Percentiles rank a stretch among this genome's conserved stretches.
phyloP scores from a whole-genome alignment of 2,329 filamentous ascomycete genomes.

The Aureobasidium sp. region DNA sequence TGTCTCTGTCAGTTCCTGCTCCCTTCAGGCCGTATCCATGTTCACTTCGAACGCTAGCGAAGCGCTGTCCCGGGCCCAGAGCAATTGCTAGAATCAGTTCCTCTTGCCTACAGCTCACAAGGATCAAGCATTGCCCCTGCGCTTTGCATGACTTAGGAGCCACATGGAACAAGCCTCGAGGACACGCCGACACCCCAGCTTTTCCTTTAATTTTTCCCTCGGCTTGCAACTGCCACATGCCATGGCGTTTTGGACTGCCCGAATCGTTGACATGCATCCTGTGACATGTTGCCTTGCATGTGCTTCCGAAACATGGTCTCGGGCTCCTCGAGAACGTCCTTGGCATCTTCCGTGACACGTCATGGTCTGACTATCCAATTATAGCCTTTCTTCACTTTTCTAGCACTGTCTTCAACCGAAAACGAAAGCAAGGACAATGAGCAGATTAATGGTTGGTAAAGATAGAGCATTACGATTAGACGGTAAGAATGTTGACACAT shows the following conservation, averaged over 20 bases:
- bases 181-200: not conserved
- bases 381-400: not conserved
- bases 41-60: not conserved
- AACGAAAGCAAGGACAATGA: not conserved
- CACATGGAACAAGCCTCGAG: not conserved
- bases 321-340: not conserved
- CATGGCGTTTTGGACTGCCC: not conserved
- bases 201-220: not conserved
- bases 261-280: not conserved
- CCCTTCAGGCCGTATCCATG: not conserved
- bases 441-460: not conserved
- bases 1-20: not conserved
- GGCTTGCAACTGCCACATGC: not conserved
- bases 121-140: not conserved
- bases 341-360: not conserved
- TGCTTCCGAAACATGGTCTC: not conserved
- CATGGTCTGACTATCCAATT: not conserved
- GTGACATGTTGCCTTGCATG: not conserved
- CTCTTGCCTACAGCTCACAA: too few species aligned
- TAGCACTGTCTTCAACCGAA: not conserved
- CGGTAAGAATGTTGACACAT: conserved; percentile 6
- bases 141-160: not conserved
- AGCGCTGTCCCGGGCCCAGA: not conserved
- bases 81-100: not conserved
- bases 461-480: conserved; percentile 10